phyloP scores from a whole-genome alignment of 129 eudicot species.

The Helichrysum umbraculigerum region DNA sequence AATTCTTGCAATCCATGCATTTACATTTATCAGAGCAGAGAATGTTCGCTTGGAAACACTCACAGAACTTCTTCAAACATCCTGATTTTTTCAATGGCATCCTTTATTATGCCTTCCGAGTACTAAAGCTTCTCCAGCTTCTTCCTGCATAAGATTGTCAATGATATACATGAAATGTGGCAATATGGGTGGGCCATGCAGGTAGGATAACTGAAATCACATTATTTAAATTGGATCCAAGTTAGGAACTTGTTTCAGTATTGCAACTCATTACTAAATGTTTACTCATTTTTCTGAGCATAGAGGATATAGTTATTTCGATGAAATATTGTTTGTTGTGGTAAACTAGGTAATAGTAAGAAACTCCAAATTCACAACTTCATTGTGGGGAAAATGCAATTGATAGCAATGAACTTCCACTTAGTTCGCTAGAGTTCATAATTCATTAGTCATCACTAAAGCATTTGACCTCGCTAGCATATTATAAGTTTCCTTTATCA shows the following conservation, averaged over 20 bases:
- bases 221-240: background rate
- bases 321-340: background rate
- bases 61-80: conserved; percentile 92
- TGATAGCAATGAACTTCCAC: background rate
- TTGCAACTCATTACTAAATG: background rate
- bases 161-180: background rate
- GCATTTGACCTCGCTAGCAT: background rate
- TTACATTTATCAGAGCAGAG: conserved; percentile 88
- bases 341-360: no score
- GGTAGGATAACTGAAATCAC: background rate
- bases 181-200: background rate
- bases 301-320: background rate
- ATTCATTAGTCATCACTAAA: background rate
- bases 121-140: conserved; percentile 35
- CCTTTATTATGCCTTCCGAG: conserved; percentile 76
- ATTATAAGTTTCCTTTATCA: background rate
- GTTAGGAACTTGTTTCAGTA: background rate
- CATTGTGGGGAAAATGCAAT: background rate
- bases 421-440: no score
- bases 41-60: conserved; percentile 85
- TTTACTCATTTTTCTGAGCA: background rate
- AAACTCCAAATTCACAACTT: no score
- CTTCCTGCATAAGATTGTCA: conserved; percentile 45
- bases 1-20: conserved; percentile 92
- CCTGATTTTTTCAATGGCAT: conserved; percentile 88